Conservation (phyloP, 176 grass and related monocot species). For the Oryza glumipatula region DNA sequence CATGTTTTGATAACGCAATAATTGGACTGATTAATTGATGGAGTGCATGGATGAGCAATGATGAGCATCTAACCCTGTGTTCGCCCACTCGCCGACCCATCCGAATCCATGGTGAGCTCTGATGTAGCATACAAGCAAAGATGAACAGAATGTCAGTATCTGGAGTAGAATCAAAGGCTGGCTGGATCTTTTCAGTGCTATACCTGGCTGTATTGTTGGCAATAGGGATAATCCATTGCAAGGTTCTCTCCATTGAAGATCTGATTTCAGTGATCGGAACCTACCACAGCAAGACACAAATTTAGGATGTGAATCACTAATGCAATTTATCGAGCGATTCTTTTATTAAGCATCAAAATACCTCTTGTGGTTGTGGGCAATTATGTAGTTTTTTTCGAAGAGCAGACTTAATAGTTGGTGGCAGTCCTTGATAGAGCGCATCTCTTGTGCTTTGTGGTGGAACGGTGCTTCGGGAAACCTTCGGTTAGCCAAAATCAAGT, state of each 20-base stretch:
- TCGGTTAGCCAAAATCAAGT: slow-evolving; percentile 16
- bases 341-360: slow-evolving; percentile 37
- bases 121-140: slow-evolving; percentile 29
- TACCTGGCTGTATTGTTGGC: slow-evolving; percentile 78
- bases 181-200: background rate
- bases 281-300: slow-evolving; percentile 10
- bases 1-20: background rate
- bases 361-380: slow-evolving; percentile 54
- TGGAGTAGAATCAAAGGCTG: background rate
- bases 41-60: background rate
- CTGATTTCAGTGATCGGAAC: slow-evolving; percentile 59
- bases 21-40: background rate
- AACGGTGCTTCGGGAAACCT: slow-evolving; percentile 74
- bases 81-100: slow-evolving; percentile 71
- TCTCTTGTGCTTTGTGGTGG: slow-evolving; percentile 72
- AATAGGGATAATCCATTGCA: slow-evolving; percentile 76
- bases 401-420: slow-evolving; percentile 64
- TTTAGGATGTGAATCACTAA: slow-evolving; percentile 5
- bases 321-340: background rate
- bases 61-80: slow-evolving; percentile 48
- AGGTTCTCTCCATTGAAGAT: slow-evolving; percentile 73
- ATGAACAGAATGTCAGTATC: background rate
- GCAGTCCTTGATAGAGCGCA: slow-evolving; percentile 72
- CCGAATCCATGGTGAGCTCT: slow-evolving; percentile 69
- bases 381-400: slow-evolving; percentile 55